Evolutionary conservation across 441 rosid species (phyloP), one percentile per base, ranked within the genome.

Genomic region (Eruca vesicaria): DNA sequence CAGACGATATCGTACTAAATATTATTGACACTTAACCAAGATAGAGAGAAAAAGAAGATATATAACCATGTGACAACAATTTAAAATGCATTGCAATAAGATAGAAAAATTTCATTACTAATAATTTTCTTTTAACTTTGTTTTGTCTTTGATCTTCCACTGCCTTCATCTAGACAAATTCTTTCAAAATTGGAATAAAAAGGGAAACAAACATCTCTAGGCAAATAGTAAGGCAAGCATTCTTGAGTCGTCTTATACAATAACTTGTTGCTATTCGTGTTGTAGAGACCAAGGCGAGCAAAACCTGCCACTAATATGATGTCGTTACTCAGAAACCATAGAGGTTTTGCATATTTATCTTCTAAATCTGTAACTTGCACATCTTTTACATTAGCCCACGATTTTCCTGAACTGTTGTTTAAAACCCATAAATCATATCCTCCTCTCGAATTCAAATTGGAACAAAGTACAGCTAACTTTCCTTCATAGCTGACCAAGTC

Each of bases 311-410:
- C 2, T n/a, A 68, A 75, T 62, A 62, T 14, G 26, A 60, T 50
- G 7, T 75, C 69, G n/a, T 19, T 75, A 53, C 79, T 69, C 3
- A 20, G 48, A 16, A 68, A 75, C 73, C 78, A 60, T 3, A 75
- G 1, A 0, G 62, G 63, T 50, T 5, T 23, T 28, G 12, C 59
- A 58, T 43, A 2, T 1, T 19, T 4, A 19, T 65, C 65, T n/a
- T 57, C 33, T 15, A 9, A 6, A 26, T 7, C 55, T 60, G 12
- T 6, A 26, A 35, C 2, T 7, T 52, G 52, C 10, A 23, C 14
- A 43, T 19, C n/a, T 14, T 43, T 59, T 60, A 59, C 43, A 7
- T 23, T 59, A 3, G 14, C 5, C 78, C 78, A 68, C n/a, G 21
- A 32, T 0, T 19, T 33, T 53, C 15, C 63, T 3, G 19, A 32